Evolutionary conservation across 1,139 yeast genomes (phyloP).

Genomic region (Nakaseomyces uthaithaninus): DNA sequence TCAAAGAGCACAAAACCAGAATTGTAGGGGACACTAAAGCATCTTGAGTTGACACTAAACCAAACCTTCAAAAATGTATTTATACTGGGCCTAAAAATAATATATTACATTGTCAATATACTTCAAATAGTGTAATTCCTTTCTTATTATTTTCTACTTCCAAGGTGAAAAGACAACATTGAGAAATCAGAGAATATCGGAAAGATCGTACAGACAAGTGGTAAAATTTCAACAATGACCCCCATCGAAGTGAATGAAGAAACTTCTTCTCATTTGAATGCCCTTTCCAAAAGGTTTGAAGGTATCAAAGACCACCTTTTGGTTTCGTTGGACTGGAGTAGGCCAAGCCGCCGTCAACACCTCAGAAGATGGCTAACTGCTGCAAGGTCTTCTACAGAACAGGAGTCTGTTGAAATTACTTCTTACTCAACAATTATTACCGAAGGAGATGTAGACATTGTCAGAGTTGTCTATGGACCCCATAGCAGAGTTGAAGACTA

Average conservation of each 20-base stretch:
- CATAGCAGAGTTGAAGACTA: neutral
- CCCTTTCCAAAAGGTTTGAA: neutral
- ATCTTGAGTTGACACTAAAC: too few species aligned
- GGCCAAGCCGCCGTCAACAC: neutral
- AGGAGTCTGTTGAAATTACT: neutral
- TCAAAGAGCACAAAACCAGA: too few species aligned
- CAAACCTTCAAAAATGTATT: too few species aligned
- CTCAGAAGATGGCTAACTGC: neutral
- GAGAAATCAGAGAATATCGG: too few species aligned
- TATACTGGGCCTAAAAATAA: too few species aligned
- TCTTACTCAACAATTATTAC: neutral
- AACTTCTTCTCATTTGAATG: neutral
- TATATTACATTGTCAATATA: too few species aligned
- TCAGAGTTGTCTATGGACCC: slow-evolving; percentile 2
- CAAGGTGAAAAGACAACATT: too few species aligned
- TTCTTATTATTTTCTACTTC: too few species aligned
- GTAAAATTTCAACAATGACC: neutral
- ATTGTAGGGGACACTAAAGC: too few species aligned
- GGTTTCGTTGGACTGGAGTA: neutral
- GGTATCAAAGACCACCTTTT: neutral
- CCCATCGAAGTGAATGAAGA: neutral
- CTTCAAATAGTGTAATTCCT: too few species aligned
- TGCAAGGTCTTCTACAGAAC: neutral
- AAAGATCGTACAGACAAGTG: too few species aligned
- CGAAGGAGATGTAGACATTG: neutral